Conservation (phyloP, 805 yeast species). For the Ogataea ramenticola region DNA sequence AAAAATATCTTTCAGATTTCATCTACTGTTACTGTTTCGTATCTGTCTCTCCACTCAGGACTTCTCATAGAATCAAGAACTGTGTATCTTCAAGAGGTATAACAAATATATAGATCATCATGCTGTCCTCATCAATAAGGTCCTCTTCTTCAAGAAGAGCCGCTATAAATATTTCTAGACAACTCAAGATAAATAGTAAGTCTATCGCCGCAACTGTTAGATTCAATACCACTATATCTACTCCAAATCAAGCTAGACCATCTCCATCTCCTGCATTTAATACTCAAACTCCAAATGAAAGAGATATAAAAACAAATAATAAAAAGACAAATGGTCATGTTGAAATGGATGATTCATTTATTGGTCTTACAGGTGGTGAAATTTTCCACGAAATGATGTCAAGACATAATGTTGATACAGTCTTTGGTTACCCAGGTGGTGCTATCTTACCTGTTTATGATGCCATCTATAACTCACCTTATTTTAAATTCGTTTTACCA, state of each 20-base stretch:
- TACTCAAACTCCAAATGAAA: constrained; percentile 10
- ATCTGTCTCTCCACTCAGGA: too few species aligned
- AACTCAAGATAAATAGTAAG: not conserved
- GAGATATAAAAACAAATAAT: constrained; percentile 12
- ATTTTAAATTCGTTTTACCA: constrained; percentile 87
- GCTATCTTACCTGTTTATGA: constrained; percentile 97
- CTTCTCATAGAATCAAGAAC: too few species aligned
- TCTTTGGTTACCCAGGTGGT: constrained; percentile 98
- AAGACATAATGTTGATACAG: constrained; percentile 90
- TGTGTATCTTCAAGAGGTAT: too few species aligned
- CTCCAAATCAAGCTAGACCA: constrained; percentile 16
- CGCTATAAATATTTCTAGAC: not conserved
- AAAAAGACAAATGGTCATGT: not conserved
- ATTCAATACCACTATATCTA: constrained; percentile 13
- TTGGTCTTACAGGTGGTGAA: constrained; percentile 97
- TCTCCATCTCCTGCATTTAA: constrained; percentile 44
- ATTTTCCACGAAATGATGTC: constrained; percentile 98
- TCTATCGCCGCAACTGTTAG: not conserved
- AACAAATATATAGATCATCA: too few species aligned
- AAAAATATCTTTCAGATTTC: not conserved
- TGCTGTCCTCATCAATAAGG: constrained; percentile 7
- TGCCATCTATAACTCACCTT: constrained; percentile 86
- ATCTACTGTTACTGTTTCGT: too few species aligned
- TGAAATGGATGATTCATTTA: constrained; percentile 74
- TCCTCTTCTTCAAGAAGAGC: constrained; percentile 3